Conservation (phyloP, 2,329 filamentous ascomycete genomes). For the Epichloe sp. region DNA sequence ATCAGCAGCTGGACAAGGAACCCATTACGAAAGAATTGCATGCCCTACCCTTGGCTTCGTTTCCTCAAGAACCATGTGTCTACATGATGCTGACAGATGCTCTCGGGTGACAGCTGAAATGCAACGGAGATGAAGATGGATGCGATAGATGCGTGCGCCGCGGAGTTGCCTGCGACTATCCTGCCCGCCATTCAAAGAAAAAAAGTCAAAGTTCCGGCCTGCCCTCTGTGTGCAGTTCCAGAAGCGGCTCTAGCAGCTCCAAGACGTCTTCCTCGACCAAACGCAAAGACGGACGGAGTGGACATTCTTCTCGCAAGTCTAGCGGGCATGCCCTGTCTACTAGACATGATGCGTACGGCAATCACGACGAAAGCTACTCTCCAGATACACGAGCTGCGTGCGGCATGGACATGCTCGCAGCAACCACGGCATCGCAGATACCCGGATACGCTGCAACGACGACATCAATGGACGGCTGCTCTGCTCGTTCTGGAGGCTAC, state of each 20-base stretch:
- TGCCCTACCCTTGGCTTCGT: too few relatives aligned
- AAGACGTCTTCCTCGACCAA: background rate
- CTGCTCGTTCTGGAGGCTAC: too few relatives aligned
- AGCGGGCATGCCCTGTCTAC: background rate
- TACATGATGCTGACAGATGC: background rate
- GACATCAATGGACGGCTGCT: background rate
- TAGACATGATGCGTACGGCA: background rate
- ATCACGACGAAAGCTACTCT: background rate
- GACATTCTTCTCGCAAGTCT: background rate
- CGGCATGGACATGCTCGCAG: background rate
- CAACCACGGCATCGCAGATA: background rate
- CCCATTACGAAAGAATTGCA: too few relatives aligned
- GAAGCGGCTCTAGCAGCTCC: background rate
- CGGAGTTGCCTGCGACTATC: conserved; percentile 22
- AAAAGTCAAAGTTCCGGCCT: conserved; percentile 13
- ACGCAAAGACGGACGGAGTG: background rate
- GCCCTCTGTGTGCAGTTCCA: background rate
- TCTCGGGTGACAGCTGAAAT: conserved; percentile 17
- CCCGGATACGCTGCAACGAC: background rate
- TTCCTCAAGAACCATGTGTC: background rate
- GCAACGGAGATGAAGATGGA: conserved; percentile 24
- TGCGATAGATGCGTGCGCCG: conserved; percentile 22
- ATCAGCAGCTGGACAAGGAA: too few relatives aligned
- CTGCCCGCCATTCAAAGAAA: conserved; percentile 17
- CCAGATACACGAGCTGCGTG: background rate